A percentile compares a stretch with the other conserved stretches of the same genome.
Conservation (phyloP, 495 filamentous ascomycete genomes). For the Hyaloscypha bicolor region DNA sequence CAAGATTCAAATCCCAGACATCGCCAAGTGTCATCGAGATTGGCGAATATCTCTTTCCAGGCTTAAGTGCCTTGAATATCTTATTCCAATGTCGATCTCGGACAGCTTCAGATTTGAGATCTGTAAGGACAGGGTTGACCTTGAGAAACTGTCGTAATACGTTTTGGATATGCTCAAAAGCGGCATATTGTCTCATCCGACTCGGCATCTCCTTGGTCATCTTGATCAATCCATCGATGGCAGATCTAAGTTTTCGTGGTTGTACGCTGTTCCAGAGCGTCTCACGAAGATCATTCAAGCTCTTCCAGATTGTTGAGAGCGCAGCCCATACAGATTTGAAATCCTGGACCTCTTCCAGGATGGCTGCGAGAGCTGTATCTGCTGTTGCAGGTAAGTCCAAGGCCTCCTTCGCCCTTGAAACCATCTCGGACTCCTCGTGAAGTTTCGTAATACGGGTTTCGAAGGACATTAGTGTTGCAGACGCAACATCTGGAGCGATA, state of each 20-base stretch:
- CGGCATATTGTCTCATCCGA: constrained; percentile 97
- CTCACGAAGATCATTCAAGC: constrained; percentile 89
- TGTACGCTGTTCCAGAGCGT: constrained; percentile 91
- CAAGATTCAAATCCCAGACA: constrained; percentile 95
- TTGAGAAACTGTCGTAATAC: constrained; percentile 87
- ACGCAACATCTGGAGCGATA: constrained; percentile 85
- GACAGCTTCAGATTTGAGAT: constrained; percentile 96
- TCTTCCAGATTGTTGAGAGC: constrained; percentile 95
- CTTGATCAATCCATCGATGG: constrained; percentile 88
- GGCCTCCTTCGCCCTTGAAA: constrained; percentile 93
- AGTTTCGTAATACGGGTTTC: constrained; percentile 79
- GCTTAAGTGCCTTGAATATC: constrained; percentile 93
- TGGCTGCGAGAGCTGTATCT: constrained; percentile 73
- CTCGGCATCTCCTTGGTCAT: constrained; percentile 99
- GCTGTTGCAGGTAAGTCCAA: constrained; percentile 81
- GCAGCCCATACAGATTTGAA: constrained; percentile 98
- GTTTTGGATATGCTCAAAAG: constrained; percentile 95
- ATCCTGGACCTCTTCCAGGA: constrained; percentile 96
- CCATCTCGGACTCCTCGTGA: constrained; percentile 87
- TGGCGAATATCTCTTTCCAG: constrained; percentile 85
- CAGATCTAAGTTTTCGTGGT: constrained; percentile 84
- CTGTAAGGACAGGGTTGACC: constrained; percentile 81
- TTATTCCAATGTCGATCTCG: constrained; percentile 95
- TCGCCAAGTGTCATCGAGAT: constrained; percentile 94
- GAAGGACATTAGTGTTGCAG: constrained; percentile 75